These are phyloP conservation scores for Sporobolus alterniflorus DNA, from an alignment of 202 grass and related monocot genomes.

Conservation along the genomic window DNA sequence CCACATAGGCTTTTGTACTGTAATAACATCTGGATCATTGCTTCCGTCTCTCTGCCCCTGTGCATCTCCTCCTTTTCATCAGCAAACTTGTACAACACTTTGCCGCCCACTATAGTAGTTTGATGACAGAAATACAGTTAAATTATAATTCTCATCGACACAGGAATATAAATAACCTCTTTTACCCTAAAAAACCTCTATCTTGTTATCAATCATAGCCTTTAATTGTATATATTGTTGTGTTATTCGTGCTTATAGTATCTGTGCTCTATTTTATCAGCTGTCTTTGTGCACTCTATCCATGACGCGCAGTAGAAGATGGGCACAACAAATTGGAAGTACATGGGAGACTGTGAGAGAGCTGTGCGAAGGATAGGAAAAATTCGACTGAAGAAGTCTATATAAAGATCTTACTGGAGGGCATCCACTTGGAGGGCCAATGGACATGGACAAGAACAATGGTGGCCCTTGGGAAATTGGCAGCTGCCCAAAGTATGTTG, in stretches of 20 bases:
- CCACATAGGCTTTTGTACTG: conserved; percentile 43
- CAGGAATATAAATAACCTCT: not conserved
- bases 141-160: conserved; percentile 4
- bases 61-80: conserved; percentile 60
- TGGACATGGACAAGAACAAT: conserved; percentile 65
- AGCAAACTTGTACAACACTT: conserved; percentile 44
- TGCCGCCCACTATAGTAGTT: conserved; percentile 53
- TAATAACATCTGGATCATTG: conserved; percentile 51
- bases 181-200: not conserved
- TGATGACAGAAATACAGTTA: conserved; percentile 7
- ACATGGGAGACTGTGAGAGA: not conserved
- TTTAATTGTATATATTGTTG: too few species aligned
- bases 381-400: not conserved
- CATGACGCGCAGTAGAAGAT: not conserved
- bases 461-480: conserved; percentile 48
- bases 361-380: not conserved
- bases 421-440: conserved; percentile 71
- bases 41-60: conserved; percentile 39
- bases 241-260: not conserved
- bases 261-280: not conserved
- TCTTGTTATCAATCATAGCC: not conserved
- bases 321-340: not conserved
- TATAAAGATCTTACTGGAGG: conserved; percentile 59
- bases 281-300: not conserved
- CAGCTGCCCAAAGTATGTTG: conserved; percentile 54